These are phyloP conservation scores for Podospora sp. DNA, from an alignment of 495 filamentous ascomycete species.

Conservation along the genomic window DNA sequence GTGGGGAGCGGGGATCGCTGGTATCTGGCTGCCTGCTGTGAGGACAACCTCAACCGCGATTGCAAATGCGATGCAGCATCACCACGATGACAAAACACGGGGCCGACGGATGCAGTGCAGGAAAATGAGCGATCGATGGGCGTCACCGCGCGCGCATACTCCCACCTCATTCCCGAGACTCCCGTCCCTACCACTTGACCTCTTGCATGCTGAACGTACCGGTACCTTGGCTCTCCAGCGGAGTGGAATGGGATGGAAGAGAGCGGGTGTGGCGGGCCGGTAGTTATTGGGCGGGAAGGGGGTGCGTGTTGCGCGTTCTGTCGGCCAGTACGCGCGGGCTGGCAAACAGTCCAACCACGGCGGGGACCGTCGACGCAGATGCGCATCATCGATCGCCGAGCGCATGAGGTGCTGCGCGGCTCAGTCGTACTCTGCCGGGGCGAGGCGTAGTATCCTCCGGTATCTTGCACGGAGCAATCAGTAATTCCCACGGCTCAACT, in stretches of 20 bases:
- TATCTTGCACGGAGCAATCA: background rate
- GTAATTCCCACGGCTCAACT: slow-evolving; percentile 1
- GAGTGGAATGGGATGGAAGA: background rate
- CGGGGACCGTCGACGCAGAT: slow-evolving; percentile 11
- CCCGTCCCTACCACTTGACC: background rate
- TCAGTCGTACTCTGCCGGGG: background rate
- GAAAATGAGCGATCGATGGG: background rate
- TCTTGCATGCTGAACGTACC: background rate
- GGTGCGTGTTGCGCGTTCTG: slow-evolving; percentile 1
- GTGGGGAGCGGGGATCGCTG: background rate
- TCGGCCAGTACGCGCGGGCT: background rate
- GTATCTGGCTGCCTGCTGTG: background rate
- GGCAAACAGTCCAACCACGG: background rate
- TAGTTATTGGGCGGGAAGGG: background rate
- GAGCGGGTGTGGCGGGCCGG: background rate
- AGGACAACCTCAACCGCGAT: background rate
- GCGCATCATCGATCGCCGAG: slow-evolving; percentile 14
- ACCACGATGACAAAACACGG: background rate
- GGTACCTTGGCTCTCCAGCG: background rate
- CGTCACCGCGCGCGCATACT: background rate
- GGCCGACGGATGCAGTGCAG: background rate
- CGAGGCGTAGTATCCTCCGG: background rate
- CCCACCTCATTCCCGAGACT: background rate
- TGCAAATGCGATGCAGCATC: background rate
- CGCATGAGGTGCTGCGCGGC: slow-evolving; percentile 3